These are phyloP conservation scores for Spathaspora arborariae DNA, from an alignment of 805 yeast species.

Conservation along the genomic window DNA sequence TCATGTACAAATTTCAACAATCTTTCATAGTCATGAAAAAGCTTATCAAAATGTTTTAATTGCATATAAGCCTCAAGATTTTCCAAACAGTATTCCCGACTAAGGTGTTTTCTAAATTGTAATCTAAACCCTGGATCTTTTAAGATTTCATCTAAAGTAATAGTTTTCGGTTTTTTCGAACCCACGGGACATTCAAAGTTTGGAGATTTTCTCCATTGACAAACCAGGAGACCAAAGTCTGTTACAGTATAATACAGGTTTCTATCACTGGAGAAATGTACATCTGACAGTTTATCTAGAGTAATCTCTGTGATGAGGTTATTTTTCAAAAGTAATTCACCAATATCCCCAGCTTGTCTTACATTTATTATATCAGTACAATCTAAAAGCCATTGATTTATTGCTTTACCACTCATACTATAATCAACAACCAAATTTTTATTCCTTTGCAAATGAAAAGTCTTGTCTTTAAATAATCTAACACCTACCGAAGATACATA, in stretches of 20 bases:
- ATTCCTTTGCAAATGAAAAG: constrained; percentile 21
- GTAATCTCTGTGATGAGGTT: constrained; percentile 46
- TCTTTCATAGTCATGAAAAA: constrained; percentile 40
- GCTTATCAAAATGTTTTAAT: constrained; percentile 49
- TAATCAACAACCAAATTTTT: constrained; percentile 28
- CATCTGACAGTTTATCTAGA: constrained; percentile 27
- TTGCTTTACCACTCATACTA: constrained; percentile 70
- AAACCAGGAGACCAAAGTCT: constrained; percentile 33
- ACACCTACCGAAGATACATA: constrained; percentile 66
- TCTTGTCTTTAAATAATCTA: constrained; percentile 47
- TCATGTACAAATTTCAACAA: not conserved
- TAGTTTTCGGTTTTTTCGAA: not conserved
- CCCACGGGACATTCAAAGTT: not conserved
- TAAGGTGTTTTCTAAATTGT: constrained; percentile 63
- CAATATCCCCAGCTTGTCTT: constrained; percentile 51
- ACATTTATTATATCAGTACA: constrained; percentile 68
- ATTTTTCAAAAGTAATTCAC: constrained; percentile 44
- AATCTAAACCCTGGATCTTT: constrained; percentile 74
- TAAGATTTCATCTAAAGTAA: constrained; percentile 41
- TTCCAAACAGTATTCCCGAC: constrained; percentile 64
- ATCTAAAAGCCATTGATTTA: constrained; percentile 86
- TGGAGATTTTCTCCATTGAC: constrained; percentile 18
- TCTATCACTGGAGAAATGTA: constrained; percentile 12
- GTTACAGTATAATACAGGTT: constrained; percentile 43
- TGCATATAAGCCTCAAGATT: constrained; percentile 70